These are phyloP conservation scores for Teunomyces stri DNA, from an alignment of 805 yeast genomes.

Conservation along the genomic window DNA sequence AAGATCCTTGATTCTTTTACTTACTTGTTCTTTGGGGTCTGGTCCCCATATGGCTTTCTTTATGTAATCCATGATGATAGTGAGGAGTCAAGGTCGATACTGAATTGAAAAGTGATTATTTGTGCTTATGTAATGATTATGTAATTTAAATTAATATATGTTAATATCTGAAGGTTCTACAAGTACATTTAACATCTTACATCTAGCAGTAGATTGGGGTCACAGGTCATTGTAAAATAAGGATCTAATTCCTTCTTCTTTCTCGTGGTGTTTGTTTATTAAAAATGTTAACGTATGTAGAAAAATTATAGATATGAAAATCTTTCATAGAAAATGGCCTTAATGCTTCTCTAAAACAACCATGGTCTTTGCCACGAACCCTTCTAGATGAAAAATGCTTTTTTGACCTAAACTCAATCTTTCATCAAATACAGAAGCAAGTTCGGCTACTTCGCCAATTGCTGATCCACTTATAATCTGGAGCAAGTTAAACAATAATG, in stretches of 20 bases:
- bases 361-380: conserved; percentile 88
- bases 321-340: too few species aligned
- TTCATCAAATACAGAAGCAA: conserved; percentile 76
- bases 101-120: not conserved
- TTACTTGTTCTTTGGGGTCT: conserved; percentile 83
- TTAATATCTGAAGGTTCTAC: too few species aligned
- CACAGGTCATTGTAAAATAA: too few species aligned
- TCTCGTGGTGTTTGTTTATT: too few species aligned
- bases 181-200: too few species aligned
- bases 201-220: too few species aligned
- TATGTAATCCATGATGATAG: conserved; percentile 64
- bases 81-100: not conserved
- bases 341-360: conserved; percentile 53
- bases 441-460: conserved; percentile 49
- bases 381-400: conserved; percentile 92
- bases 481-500: conserved; percentile 44
- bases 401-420: conserved; percentile 82
- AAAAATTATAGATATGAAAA: too few species aligned
- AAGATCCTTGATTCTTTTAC: conserved; percentile 14
- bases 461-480: conserved; percentile 16
- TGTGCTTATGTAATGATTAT: not conserved
- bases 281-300: too few species aligned
- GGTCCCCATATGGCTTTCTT: conserved; percentile 95
- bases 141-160: not conserved
- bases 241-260: too few species aligned